Percentiles rank a stretch among this genome's conserved stretches.
Conservation (phyloP, 805 yeast genomes). For the Ogataea parapolymorpha region DNA sequence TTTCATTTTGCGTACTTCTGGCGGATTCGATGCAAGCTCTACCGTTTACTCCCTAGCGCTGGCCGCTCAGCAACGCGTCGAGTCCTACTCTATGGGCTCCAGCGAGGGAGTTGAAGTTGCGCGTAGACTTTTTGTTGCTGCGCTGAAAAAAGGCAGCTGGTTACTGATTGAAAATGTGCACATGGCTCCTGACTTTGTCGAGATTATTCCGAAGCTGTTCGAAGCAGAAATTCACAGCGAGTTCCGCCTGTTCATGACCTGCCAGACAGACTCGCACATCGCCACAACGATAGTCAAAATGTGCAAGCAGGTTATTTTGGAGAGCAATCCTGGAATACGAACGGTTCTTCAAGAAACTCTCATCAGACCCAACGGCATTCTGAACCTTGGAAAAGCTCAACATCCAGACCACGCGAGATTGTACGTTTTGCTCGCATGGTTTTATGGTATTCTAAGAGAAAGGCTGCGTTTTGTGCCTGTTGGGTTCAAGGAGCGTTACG, state of each 20-base stretch:
- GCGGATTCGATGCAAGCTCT: constrained; percentile 65
- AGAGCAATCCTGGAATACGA: constrained; percentile 60
- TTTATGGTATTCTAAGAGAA: constrained; percentile 61
- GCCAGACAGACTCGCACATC: constrained; percentile 44
- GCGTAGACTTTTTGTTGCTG: constrained; percentile 45
- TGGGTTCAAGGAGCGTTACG: constrained; percentile 61
- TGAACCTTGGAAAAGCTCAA: constrained; percentile 12
- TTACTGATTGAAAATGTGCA: constrained; percentile 79
- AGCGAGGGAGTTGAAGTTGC: constrained; percentile 60
- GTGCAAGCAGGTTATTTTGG: constrained; percentile 57
- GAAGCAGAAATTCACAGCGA: constrained; percentile 29
- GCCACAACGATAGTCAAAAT: constrained; percentile 56
- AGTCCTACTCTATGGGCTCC: constrained; percentile 69
- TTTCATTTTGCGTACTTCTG: constrained; percentile 53
- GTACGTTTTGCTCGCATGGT: constrained; percentile 62
- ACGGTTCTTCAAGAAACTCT: constrained; percentile 34
- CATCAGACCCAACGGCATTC: constrained; percentile 25
- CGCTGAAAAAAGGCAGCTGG: constrained; percentile 59
- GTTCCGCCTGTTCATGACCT: constrained; percentile 65
- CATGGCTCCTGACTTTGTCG: constrained; percentile 63
- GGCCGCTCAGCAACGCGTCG: constrained; percentile 27
- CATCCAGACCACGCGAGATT: constrained; percentile 48
- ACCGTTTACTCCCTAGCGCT: constrained; percentile 47
- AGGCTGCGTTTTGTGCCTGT: constrained; percentile 57
- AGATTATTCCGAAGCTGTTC: constrained; percentile 46